Conservation (phyloP, 345 rosid genomes). For the Ceriops zippeliana region DNA sequence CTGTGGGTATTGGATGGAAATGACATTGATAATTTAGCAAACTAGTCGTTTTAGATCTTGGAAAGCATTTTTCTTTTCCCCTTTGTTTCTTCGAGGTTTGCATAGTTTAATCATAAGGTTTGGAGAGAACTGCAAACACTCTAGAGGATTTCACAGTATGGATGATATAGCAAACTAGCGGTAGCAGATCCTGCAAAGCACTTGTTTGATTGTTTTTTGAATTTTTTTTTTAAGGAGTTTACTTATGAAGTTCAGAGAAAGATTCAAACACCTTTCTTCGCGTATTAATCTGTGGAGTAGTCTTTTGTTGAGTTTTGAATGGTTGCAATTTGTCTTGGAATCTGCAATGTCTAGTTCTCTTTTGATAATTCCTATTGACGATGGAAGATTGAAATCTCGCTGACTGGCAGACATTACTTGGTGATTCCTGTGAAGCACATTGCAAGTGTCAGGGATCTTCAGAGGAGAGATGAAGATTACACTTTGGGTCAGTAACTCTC, state of each 20-base stretch:
- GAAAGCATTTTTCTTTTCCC: background rate
- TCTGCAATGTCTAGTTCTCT: background rate
- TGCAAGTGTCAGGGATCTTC: slow-evolving; percentile 65
- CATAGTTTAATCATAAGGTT: background rate
- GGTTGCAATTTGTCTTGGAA: background rate
- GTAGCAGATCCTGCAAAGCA: too few species aligned
- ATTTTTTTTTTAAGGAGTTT: too few species aligned
- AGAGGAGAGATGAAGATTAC: slow-evolving; percentile 64
- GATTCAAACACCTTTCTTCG: too few species aligned
- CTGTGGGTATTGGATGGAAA: background rate
- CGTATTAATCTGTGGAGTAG: too few species aligned
- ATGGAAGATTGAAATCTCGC: background rate
- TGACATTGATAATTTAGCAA: background rate
- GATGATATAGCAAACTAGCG: too few species aligned
- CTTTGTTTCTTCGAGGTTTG: background rate
- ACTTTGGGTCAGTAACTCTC: slow-evolving; percentile 47
- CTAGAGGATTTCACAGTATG: too few species aligned
- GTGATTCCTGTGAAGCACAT: slow-evolving; percentile 78
- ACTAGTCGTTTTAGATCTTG: background rate
- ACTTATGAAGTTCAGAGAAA: too few species aligned
- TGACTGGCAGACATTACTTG: slow-evolving; percentile 61
- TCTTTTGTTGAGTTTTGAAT: too few species aligned
- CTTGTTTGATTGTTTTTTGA: too few species aligned
- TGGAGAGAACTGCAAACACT: too few species aligned
- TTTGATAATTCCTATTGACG: background rate